Evolutionary conservation across 2,329 filamentous ascomycete species (phyloP).

Genomic region (Aaosphaeria pasadenensis): DNA sequence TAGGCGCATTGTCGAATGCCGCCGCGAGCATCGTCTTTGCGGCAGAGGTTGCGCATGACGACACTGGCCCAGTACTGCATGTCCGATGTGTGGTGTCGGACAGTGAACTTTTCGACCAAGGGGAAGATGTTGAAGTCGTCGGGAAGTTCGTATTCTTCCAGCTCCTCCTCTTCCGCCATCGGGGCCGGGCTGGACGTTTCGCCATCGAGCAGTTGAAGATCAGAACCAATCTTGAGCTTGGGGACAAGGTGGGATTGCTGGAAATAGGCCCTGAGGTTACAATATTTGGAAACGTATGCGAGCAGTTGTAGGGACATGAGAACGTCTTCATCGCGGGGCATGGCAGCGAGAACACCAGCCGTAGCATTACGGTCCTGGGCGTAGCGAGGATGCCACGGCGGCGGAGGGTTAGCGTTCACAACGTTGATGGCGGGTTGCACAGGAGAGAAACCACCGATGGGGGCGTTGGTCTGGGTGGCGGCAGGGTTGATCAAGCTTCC

Average conservation of each 20-base stretch:
- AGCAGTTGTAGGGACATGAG: slow-evolving; percentile 96
- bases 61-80: slow-evolving; percentile 99
- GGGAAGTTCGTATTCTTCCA: slow-evolving; percentile 84
- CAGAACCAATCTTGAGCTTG: slow-evolving; percentile 82
- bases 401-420: slow-evolving; percentile 71
- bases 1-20: slow-evolving; percentile 97
- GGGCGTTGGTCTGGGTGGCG: slow-evolving; percentile 63
- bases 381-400: slow-evolving; percentile 75
- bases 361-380: slow-evolving; percentile 70
- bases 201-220: slow-evolving; percentile 76
- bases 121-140: slow-evolving; percentile 99
- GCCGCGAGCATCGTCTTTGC: slow-evolving; percentile 91
- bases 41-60: slow-evolving; percentile 97
- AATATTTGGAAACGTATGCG: slow-evolving; percentile 98
- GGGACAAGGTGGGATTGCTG: slow-evolving; percentile 93
- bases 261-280: slow-evolving; percentile 92
- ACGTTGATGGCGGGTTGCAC: slow-evolving; percentile 65
- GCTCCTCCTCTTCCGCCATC: slow-evolving; percentile 60
- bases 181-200: slow-evolving; percentile 46
- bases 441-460: slow-evolving; percentile 68
- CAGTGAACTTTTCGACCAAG: slow-evolving; percentile 95
- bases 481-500: slow-evolving; percentile 76
- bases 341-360: slow-evolving; percentile 73
- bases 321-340: slow-evolving; percentile 96
- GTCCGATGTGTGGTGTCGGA: slow-evolving; percentile 88